Evolutionary conservation across 495 filamentous ascomycete species (phyloP).

Genomic region (Mycothermus thermophilus): DNA sequence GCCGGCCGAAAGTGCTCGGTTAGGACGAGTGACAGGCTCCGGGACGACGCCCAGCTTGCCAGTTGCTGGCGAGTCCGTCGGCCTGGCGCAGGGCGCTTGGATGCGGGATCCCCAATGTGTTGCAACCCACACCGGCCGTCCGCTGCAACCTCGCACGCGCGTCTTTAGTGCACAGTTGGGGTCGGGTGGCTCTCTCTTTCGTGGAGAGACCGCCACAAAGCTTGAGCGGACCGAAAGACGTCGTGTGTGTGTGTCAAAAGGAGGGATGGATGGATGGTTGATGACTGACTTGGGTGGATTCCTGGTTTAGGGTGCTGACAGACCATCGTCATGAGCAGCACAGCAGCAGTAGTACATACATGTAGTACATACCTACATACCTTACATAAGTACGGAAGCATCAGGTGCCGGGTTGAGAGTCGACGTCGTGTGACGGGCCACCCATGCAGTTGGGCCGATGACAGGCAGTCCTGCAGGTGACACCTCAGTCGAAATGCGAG

Average conservation of each 20-base stretch:
- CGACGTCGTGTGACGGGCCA: constrained; percentile 1
- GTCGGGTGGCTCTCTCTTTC: too few relatives aligned
- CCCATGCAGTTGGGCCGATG: constrained; percentile 3
- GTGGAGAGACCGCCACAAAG: constrained; percentile 14
- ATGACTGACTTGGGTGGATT: neutral
- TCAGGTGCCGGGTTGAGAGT: too few relatives aligned
- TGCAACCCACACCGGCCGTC: too few relatives aligned
- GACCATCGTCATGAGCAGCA: too few relatives aligned
- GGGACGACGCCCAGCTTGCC: neutral
- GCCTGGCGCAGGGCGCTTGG: constrained; percentile 8
- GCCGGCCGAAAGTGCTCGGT: neutral
- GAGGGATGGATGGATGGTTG: neutral
- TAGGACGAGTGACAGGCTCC: constrained; percentile 3
- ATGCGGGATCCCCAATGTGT: constrained; percentile 9
- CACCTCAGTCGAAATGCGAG: neutral
- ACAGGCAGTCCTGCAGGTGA: constrained; percentile 1
- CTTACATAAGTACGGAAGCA: too few relatives aligned
- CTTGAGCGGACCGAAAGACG: constrained; percentile 5
- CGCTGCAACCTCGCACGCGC: too few relatives aligned
- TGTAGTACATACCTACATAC: too few relatives aligned
- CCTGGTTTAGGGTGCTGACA: too few relatives aligned
- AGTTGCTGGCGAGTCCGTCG: constrained; percentile 1
- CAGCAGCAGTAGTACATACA: too few relatives aligned
- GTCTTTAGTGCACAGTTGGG: too few relatives aligned
- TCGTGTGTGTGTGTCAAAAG: neutral